Evolutionary conservation across 805 yeast genomes (phyloP).

Genomic region (Groenewaldozyma salmanticensis): DNA sequence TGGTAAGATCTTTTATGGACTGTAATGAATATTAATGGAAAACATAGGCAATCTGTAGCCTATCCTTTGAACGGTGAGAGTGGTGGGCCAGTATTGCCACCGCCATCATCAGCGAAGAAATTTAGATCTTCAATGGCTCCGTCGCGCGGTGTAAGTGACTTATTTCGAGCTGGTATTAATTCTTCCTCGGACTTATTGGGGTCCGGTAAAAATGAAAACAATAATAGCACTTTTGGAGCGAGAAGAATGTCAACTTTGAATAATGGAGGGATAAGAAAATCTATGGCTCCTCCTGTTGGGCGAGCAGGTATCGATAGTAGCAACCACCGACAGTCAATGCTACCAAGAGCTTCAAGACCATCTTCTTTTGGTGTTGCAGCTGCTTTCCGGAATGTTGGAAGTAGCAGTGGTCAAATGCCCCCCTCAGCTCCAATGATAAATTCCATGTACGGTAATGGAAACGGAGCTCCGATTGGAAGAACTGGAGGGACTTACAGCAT

Average conservation of each 20-base stretch:
- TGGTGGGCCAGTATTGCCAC: too few relatives aligned
- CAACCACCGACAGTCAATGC: slow-evolving; percentile 5
- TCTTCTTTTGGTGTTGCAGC: slow-evolving; percentile 14
- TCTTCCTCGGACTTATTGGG: slow-evolving; percentile 3
- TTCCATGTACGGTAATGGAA: too few relatives aligned
- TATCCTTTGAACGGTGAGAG: too few relatives aligned
- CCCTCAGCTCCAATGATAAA: background rate
- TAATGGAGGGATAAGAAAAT: background rate
- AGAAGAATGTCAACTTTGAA: slow-evolving; percentile 2
- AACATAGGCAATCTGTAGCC: too few relatives aligned
- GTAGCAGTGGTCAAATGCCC: background rate
- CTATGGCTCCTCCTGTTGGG: background rate
- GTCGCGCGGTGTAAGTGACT: slow-evolving; percentile 10
- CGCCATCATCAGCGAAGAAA: too few relatives aligned
- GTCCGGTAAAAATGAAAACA: too few relatives aligned
- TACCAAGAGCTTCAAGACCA: slow-evolving; percentile 9
- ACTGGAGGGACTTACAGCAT: too few relatives aligned
- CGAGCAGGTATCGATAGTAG: too few relatives aligned
- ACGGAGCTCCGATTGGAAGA: too few relatives aligned
- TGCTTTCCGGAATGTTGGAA: background rate
- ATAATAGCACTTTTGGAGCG: slow-evolving; percentile 7
- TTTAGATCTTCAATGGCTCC: slow-evolving; percentile 15
- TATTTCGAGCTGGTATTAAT: slow-evolving; percentile 3
- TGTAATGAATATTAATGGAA: too few relatives aligned
- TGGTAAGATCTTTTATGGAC: too few relatives aligned